Evolutionary conservation across 2,329 filamentous ascomycete genomes (phyloP).

Genomic region (Biscogniauxia marginata): DNA sequence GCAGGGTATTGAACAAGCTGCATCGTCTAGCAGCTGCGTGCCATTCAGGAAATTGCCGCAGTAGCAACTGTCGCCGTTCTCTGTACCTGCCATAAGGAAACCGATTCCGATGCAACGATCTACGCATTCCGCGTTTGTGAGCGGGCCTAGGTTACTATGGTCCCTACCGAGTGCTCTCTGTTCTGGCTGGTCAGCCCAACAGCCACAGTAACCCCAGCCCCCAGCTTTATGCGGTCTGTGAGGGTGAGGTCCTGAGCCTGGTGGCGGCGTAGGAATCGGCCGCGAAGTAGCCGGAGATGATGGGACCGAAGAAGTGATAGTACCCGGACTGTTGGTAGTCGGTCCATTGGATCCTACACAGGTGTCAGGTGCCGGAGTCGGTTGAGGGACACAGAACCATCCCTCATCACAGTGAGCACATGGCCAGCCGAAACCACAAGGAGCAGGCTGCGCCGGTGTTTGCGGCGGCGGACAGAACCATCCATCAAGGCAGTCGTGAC

Average conservation of each 20-base stretch:
- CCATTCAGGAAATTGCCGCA: constrained; percentile 43
- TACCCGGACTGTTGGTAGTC: constrained; percentile 8
- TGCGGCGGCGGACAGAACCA: constrained; percentile 38
- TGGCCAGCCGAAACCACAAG: constrained; percentile 38
- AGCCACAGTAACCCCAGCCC: constrained; percentile 32
- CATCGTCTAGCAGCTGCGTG: constrained; percentile 43
- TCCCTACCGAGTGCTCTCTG: constrained; percentile 24
- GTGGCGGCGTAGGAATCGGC: constrained; percentile 1
- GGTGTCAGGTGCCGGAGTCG: constrained; percentile 18
- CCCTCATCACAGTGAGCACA: constrained; percentile 36
- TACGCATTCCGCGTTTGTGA: constrained; percentile 40
- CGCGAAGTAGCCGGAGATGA: neutral
- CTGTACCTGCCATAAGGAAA: constrained; percentile 47
- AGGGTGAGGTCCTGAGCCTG: neutral
- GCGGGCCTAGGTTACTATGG: constrained; percentile 11
- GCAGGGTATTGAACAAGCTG: constrained; percentile 48
- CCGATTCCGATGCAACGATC: constrained; percentile 46
- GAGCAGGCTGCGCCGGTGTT: constrained; percentile 34
- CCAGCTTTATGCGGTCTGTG: constrained; percentile 19
- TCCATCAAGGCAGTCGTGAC: constrained; percentile 35
- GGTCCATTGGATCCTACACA: constrained; percentile 15
- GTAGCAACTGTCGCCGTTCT: constrained; percentile 48
- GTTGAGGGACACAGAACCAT: constrained; percentile 37
- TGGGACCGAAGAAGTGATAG: constrained; percentile 4
- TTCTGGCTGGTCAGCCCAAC: constrained; percentile 28